A percentile compares a stretch with the other conserved stretches of the same genome.
Evolutionary conservation across 306 rosid species (phyloP).

Genomic region (Quercus berberidifolia): DNA sequence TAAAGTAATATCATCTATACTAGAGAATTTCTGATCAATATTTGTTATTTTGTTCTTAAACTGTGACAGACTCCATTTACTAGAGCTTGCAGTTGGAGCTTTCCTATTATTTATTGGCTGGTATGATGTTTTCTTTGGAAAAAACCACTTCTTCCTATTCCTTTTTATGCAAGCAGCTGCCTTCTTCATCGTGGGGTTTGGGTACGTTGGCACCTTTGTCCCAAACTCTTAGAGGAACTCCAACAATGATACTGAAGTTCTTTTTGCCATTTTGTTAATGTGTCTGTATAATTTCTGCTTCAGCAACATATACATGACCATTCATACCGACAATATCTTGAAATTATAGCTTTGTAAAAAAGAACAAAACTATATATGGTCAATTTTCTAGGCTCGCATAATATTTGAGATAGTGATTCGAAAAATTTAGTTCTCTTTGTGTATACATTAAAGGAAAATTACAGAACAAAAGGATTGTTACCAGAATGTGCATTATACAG

Average conservation of each 20-base stretch:
- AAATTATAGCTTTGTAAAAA: conserved; percentile 35
- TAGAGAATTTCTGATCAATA: neutral
- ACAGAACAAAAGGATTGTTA: conserved; percentile 33
- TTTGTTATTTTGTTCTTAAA: conserved; percentile 20
- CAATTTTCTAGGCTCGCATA: conserved; percentile 43
- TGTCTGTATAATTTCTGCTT: conserved; percentile 19
- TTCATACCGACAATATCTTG: conserved; percentile 19
- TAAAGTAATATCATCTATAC: neutral
- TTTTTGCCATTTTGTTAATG: conserved; percentile 8
- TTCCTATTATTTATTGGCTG: conserved; percentile 71
- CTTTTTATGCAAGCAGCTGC: conserved; percentile 63
- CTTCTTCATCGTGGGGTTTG: conserved; percentile 73
- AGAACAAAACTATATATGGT: conserved; percentile 25
- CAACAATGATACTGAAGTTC: neutral
- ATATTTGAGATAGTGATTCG: conserved; percentile 36
- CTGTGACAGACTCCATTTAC: conserved; percentile 51
- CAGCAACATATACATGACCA: conserved; percentile 20
- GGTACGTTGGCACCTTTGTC: conserved; percentile 76
- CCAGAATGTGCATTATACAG: conserved; percentile 28
- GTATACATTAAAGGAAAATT: conserved; percentile 51
- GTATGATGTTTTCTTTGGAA: conserved; percentile 59
- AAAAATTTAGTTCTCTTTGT: conserved; percentile 32
- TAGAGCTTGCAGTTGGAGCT: conserved; percentile 66
- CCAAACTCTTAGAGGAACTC: conserved; percentile 48
- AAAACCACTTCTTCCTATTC: conserved; percentile 63